Base-by-base conservation (phyloP, 306 rosid genomes). In the Cucumis melo region DNA sequence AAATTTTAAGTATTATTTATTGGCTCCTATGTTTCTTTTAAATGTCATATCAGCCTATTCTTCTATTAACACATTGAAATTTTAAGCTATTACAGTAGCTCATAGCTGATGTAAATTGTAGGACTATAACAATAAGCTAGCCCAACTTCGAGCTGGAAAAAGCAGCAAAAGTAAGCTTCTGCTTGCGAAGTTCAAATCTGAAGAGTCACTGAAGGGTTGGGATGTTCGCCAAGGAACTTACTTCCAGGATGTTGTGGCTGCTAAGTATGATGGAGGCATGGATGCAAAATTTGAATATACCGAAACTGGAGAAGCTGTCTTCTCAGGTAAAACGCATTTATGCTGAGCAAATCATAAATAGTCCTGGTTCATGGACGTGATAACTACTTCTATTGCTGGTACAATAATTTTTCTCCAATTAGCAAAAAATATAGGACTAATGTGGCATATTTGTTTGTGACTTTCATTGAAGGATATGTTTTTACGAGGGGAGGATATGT, bases 191-290 rank as follows among this genome's bases (percentile, higher is more conserved):
- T 91, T 94, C 85, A 94, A 89, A 79, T 77, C 92, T 72, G 76
- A 60, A 12, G 90, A 89, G 74, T 89, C 97, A 3, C 75, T 94
- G 20, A n/a, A 83, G 54, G 96, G 98, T 73, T 94, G 98, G 97
- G 90, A 89, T 82, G 88, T 89, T 84, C 87, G 83, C 75, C 88
- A 87, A 78, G 98, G 98, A 55, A 85, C 96, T 57, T 94, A 94
- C 85, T 94, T 91, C 88, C 89, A 90, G 84, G 98, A 94, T 82
- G 93, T 85, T 63, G 80, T 90, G 78, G 81, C 95, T 63, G 50
- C 98, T 11, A 91, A 94, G 90, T 94, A 94, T 81, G 98, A 94
- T 81, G 97, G 91, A 57, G 98, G 98, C 62, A 94, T 94, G 96
- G 98, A 94, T 80, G 96, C 97, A 74, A 91, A 87, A 75, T 87